Base-by-base conservation (phyloP, 2,329 filamentous ascomycete genomes). In the Sporothrix variecibatus region DNA sequence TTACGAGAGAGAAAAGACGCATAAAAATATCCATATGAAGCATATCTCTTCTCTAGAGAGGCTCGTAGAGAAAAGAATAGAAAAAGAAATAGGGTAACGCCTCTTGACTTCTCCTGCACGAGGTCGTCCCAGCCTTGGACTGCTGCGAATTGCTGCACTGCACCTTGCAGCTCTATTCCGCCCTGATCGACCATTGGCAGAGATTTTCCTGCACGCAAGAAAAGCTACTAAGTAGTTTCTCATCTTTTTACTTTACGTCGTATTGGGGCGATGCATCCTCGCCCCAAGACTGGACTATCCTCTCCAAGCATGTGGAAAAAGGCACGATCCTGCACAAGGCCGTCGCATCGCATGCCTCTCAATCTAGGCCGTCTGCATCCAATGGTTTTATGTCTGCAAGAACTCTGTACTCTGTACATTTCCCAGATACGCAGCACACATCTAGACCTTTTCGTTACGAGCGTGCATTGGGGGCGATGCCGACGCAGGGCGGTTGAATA, bases 311-410 rank as follows among this genome's bases (percentile, higher is more conserved):
- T 68, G 43, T 68, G 64, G 64, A 43, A 68, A 34, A 68, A 68
- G 17, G 62, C 64, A 68, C 64, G 46, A 69, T 69, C 65, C 43
- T 68, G 64, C 46, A 69, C 64, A 38, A 53, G 65, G 17, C 43
- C 15, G 65, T 53, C 65, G 28, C 46, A 69, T 34, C 28, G 46
- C 65, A 69, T 69, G 6, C 26, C 20, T 49, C 43, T 49, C 46
- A 53, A 53, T 53, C 65, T 69, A 38, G 65, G 46, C 46, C 34
- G 46, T 46, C 46, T 38, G 64, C 26, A 68, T 51, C 17, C 62
- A 23, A 11, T 23, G 23, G 12, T 38, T 38, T 9, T 28, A 15
- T 64, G 17, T 60, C 20, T 31, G 28, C 56, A 31, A 15, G 20
- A 28, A 38, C 31, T 28, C 31, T 17, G 43, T 46, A 46, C 43